Conservation (phyloP, 768 basidiomycete genomes). For the Tulasnella sp. region DNA sequence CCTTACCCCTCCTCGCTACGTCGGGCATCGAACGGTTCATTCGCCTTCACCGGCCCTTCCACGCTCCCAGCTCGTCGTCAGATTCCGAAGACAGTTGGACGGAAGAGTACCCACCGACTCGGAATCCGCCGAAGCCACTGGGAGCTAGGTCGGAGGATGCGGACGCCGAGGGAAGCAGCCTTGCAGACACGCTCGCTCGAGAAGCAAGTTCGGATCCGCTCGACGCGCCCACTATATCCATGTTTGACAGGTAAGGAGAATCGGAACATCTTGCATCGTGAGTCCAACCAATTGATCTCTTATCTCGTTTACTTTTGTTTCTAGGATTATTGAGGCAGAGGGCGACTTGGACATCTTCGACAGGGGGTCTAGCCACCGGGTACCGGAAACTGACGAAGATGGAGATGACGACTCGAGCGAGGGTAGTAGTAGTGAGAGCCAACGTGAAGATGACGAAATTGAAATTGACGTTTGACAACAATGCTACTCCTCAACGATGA, state of each 20-base stretch:
- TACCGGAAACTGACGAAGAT: background rate
- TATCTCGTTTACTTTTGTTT: background rate
- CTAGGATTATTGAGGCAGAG: background rate
- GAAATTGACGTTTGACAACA: background rate
- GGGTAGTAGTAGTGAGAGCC: background rate
- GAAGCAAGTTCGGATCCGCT: background rate
- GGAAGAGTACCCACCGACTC: background rate
- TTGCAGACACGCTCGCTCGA: background rate
- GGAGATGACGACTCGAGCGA: background rate
- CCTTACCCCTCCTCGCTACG: constrained; percentile 14
- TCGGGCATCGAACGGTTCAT: constrained; percentile 14
- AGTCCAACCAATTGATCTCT: background rate
- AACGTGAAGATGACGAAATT: background rate
- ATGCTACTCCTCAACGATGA: background rate
- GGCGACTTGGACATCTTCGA: constrained; percentile 7
- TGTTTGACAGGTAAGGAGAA: constrained; percentile 26
- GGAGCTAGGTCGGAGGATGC: background rate
- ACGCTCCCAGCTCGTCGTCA: background rate
- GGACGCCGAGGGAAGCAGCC: too few species aligned
- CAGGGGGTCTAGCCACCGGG: background rate
- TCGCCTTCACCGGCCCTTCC: constrained; percentile 19
- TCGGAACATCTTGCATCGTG: too few species aligned
- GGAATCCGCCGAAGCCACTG: background rate
- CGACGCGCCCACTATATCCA: background rate
- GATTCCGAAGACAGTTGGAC: background rate